phyloP scores from a whole-genome alignment of 2,329 filamentous ascomycete genomes.

The Zarea fungicola region DNA sequence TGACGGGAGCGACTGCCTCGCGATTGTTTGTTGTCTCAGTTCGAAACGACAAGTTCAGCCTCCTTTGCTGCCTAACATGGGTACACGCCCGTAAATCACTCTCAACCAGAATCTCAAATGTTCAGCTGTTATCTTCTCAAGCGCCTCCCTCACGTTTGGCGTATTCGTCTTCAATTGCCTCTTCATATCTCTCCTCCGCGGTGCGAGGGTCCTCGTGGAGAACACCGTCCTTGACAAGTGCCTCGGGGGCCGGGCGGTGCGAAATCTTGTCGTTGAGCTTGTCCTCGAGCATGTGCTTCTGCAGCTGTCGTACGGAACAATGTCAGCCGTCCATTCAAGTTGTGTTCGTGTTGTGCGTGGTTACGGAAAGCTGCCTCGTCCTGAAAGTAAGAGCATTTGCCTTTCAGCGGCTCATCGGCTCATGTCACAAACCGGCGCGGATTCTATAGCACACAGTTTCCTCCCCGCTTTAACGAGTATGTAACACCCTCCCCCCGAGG shows the following conservation, averaged over 20 bases:
- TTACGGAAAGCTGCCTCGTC: too few species aligned
- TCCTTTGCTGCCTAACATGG: not conserved
- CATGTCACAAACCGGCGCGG: too few species aligned
- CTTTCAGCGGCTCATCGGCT: too few species aligned
- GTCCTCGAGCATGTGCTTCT: conserved; percentile 83
- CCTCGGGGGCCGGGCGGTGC: conserved; percentile 68
- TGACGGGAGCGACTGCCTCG: not conserved
- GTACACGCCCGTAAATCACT: not conserved
- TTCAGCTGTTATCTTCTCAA: conserved; percentile 26
- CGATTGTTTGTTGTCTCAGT: conserved; percentile 1
- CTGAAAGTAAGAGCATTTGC: too few species aligned
- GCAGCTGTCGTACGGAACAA: conserved; percentile 44
- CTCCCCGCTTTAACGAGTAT: too few species aligned
- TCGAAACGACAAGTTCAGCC: conserved; percentile 6
- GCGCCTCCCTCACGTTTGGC: conserved; percentile 59
- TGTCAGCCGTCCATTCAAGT: not conserved
- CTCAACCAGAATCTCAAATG: not conserved
- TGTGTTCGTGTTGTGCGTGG: too few species aligned
- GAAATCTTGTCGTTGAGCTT: conserved; percentile 82
- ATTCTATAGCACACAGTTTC: too few species aligned
- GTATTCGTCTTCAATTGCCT: conserved; percentile 60
- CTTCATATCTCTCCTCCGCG: conserved; percentile 52
- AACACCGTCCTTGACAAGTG: conserved; percentile 74
- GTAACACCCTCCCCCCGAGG: too few species aligned
- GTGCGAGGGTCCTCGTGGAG: conserved; percentile 62